Conservation (phyloP, 208 protist species). For the Porcisia hertigi region DNA sequence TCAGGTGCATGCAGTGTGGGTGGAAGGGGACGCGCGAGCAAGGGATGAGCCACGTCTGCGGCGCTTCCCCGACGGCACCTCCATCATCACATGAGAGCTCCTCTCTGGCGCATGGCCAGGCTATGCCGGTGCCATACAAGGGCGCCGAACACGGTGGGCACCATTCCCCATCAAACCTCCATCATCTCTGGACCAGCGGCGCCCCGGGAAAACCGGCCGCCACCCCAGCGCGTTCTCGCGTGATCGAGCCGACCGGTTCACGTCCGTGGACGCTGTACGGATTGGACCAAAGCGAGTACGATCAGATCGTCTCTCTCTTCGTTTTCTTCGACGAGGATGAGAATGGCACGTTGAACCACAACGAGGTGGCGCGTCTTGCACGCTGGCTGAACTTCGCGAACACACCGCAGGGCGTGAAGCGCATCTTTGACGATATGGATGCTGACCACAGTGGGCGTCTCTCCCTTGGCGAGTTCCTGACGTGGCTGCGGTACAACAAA, state of each 20-base stretch:
- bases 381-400: constrained; percentile 84
- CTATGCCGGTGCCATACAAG: neutral
- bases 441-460: constrained; percentile 54
- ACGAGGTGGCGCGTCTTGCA: constrained; percentile 64
- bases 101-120: neutral
- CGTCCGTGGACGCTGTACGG: constrained; percentile 64
- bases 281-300: constrained; percentile 77
- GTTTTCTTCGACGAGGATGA: constrained; percentile 83
- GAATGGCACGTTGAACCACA: constrained; percentile 52
- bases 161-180: neutral
- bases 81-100: neutral
- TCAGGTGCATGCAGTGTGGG: constrained; percentile 56
- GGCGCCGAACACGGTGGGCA: neutral
- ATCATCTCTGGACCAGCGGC: neutral
- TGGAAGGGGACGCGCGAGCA: constrained; percentile 69
- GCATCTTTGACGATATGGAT: constrained; percentile 86
- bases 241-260: constrained; percentile 47
- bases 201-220: neutral
- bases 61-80: neutral
- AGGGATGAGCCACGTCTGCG: constrained; percentile 28
- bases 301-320: constrained; percentile 83
- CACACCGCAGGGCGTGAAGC: constrained; percentile 59
- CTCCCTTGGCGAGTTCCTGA: constrained; percentile 72
- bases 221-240: constrained; percentile 18
- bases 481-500: constrained; percentile 73